phyloP scores from a whole-genome alignment of 2,329 filamentous ascomycete genomes.

The Parastagonospora avenae region DNA sequence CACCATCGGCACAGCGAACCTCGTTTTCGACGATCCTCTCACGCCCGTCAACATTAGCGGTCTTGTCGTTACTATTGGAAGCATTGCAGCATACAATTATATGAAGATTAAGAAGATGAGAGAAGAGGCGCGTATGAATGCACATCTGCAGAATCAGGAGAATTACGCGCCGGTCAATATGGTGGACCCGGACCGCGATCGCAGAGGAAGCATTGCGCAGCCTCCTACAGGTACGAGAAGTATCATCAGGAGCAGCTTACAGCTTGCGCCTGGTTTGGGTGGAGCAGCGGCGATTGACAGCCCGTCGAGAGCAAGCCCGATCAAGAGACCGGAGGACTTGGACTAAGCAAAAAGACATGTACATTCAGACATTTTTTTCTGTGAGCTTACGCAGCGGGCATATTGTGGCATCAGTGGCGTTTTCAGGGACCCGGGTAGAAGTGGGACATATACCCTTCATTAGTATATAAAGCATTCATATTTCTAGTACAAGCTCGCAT shows the following conservation, averaged over 20 bases:
- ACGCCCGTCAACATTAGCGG: slow-evolving; percentile 88
- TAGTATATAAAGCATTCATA: background rate
- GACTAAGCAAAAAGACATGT: slow-evolving; percentile 33
- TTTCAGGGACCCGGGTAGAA: background rate
- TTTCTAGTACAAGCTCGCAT: background rate
- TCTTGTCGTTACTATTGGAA: slow-evolving; percentile 82
- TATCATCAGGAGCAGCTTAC: slow-evolving; percentile 46
- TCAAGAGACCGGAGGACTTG: slow-evolving; percentile 54
- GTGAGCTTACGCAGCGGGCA: slow-evolving; percentile 6
- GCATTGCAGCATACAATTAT: slow-evolving; percentile 90
- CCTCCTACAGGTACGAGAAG: slow-evolving; percentile 26
- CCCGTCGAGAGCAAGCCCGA: slow-evolving; percentile 44
- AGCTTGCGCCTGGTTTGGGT: slow-evolving; percentile 36
- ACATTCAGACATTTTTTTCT: background rate
- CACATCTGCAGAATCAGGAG: slow-evolving; percentile 47
- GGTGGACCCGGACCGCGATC: slow-evolving; percentile 35
- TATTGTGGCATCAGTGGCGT: slow-evolving; percentile 25
- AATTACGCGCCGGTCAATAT: slow-evolving; percentile 45
- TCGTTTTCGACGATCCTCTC: slow-evolving; percentile 87
- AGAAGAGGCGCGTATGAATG: slow-evolving; percentile 66
- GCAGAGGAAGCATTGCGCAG: slow-evolving; percentile 20
- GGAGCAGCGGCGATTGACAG: slow-evolving; percentile 26
- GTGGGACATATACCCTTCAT: slow-evolving; percentile 6
- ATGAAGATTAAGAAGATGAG: slow-evolving; percentile 93
- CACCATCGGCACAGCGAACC: slow-evolving; percentile 85